Evolutionary conservation across 441 rosid genomes (phyloP).

Genomic region (Pelargonium australe): DNA sequence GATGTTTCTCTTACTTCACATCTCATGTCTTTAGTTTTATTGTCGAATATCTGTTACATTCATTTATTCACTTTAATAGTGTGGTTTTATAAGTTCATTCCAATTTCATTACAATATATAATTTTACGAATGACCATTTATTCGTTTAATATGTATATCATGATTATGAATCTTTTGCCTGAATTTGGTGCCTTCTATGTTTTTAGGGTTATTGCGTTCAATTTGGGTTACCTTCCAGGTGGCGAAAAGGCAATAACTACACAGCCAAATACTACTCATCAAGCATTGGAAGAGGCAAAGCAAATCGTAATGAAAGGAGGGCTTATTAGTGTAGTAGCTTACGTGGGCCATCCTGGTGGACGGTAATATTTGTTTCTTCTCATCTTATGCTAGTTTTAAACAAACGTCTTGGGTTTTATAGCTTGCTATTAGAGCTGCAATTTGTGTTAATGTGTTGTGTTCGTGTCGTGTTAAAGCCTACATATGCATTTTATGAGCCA

Average conservation of each 20-base stretch:
- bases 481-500: too few species aligned
- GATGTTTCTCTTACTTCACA: background rate
- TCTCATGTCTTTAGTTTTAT: too few species aligned
- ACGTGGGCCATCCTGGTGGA: constrained; percentile 82
- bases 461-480: too few species aligned
- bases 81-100: too few species aligned
- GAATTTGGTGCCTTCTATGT: constrained; percentile 9
- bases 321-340: constrained; percentile 70
- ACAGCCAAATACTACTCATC: constrained; percentile 44
- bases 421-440: background rate
- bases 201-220: constrained; percentile 80
- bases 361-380: constrained; percentile 33
- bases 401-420: background rate
- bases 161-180: background rate
- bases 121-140: background rate
- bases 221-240: constrained; percentile 91
- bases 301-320: constrained; percentile 55
- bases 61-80: too few species aligned
- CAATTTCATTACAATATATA: too few species aligned
- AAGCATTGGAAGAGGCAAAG: constrained; percentile 60
- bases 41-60: too few species aligned
- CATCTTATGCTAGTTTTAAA: background rate
- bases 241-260: constrained; percentile 65
- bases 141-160: background rate
- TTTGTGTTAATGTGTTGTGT: background rate